Percentiles rank a stretch among this genome's conserved stretches.
phyloP scores from a whole-genome alignment of 768 basidiomycete genomes.

The Boletus sp. region DNA sequence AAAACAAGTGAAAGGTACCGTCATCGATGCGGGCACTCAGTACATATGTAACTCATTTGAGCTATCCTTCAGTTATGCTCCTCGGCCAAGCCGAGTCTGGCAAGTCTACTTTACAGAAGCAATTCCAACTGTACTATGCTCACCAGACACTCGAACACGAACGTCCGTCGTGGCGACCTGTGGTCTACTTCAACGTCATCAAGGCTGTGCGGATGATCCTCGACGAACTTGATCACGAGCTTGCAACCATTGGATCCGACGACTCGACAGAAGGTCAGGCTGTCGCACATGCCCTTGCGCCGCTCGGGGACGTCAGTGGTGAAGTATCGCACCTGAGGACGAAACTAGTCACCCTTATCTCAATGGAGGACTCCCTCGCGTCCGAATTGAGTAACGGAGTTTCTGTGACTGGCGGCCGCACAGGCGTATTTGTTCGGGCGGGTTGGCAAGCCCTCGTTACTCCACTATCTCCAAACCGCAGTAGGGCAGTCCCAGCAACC shows the following conservation, averaged over 20 bases:
- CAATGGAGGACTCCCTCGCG: slow-evolving; percentile 64
- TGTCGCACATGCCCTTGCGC: slow-evolving; percentile 30
- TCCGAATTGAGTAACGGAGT: slow-evolving; percentile 67
- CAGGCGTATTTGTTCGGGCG: slow-evolving; percentile 63
- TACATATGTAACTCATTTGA: slow-evolving; percentile 3
- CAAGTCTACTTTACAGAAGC: slow-evolving; percentile 82
- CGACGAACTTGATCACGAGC: slow-evolving; percentile 63
- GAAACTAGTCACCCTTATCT: slow-evolving; percentile 58
- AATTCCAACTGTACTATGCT: slow-evolving; percentile 80
- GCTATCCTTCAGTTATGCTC: slow-evolving; percentile 51
- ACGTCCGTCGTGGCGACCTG: slow-evolving; percentile 71
- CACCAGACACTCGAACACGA: slow-evolving; percentile 66
- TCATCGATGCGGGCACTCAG: neutral
- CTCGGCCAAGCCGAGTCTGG: slow-evolving; percentile 80
- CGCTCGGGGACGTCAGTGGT: slow-evolving; percentile 33
- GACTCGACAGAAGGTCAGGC: slow-evolving; percentile 30
- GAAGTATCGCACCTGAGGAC: slow-evolving; percentile 53
- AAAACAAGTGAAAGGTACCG: slow-evolving; percentile 53
- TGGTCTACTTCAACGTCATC: slow-evolving; percentile 83
- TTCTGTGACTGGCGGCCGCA: slow-evolving; percentile 54
- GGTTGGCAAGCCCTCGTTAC: slow-evolving; percentile 69
- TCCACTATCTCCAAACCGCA: slow-evolving; percentile 38
- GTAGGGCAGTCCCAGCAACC: slow-evolving; percentile 37
- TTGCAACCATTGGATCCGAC: slow-evolving; percentile 32
- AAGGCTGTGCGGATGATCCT: slow-evolving; percentile 74